Percentiles rank a stretch among this genome's conserved stretches.
These are phyloP conservation scores for Dictyostelium citrinum DNA, from an alignment of 78 protist species.

Conservation along the genomic window DNA sequence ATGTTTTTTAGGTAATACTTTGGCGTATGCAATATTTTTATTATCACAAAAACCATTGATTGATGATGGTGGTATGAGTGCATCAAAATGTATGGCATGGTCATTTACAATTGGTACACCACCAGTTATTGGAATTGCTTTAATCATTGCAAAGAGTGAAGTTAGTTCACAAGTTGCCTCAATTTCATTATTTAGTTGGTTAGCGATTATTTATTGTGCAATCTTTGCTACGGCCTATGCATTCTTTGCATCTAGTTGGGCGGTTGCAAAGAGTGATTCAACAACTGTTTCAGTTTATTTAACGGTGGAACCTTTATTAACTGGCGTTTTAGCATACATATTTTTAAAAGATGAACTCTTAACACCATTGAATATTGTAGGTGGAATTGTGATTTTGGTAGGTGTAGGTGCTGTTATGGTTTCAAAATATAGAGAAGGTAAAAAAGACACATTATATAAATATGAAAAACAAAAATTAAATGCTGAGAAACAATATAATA, in stretches of 20 bases:
- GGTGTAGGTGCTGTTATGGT: constrained; percentile 61
- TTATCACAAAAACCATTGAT: constrained; percentile 36
- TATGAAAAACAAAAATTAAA: constrained; percentile 31
- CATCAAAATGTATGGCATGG: constrained; percentile 49
- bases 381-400: constrained; percentile 11
- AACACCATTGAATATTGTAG: constrained; percentile 31
- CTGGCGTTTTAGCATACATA: constrained; percentile 17
- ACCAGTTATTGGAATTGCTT: background rate
- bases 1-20: constrained; percentile 62
- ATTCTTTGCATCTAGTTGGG: constrained; percentile 42
- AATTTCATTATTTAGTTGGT: background rate
- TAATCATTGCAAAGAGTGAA: background rate
- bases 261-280: constrained; percentile 28
- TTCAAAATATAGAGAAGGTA: constrained; percentile 15
- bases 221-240: constrained; percentile 43
- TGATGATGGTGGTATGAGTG: constrained; percentile 4
- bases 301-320: constrained; percentile 33
- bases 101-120: constrained; percentile 42
- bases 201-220: constrained; percentile 23
- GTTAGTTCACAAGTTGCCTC: background rate
- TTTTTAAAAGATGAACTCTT: constrained; percentile 16
- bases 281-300: constrained; percentile 50
- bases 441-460: constrained; percentile 6
- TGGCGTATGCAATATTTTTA: constrained; percentile 56
- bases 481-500: background rate